Evolutionary conservation across 352 stramenopile genomes (phyloP).

Genomic region (Phytophthora niederhauseri): DNA sequence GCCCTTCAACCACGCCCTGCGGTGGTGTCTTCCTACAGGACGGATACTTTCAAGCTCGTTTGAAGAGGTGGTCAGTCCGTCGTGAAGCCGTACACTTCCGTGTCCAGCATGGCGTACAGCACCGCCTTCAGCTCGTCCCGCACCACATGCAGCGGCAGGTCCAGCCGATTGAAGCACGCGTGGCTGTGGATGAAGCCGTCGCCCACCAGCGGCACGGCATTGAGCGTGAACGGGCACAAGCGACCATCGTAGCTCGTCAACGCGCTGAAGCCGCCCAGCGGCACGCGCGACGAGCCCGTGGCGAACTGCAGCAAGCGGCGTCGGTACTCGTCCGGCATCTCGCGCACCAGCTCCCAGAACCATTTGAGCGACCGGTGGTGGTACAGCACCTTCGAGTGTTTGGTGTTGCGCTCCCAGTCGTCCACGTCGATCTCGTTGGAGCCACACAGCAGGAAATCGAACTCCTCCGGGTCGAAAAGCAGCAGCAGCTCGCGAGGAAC

Average conservation of each 20-base stretch:
- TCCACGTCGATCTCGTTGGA: constrained; percentile 93
- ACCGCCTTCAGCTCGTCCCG: constrained; percentile 74
- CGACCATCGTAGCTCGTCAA: constrained; percentile 61
- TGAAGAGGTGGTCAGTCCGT: constrained; percentile 35
- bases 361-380: constrained; percentile 29
- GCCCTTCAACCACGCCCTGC: background rate
- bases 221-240: constrained; percentile 60
- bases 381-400: constrained; percentile 35
- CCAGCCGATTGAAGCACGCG: constrained; percentile 86
- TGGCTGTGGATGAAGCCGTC: constrained; percentile 56
- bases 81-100: constrained; percentile 66
- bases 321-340: constrained; percentile 52
- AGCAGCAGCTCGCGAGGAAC: constrained; percentile 91
- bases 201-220: constrained; percentile 37
- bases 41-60: background rate
- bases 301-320: constrained; percentile 60
- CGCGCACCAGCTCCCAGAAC: constrained; percentile 79
- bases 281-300: constrained; percentile 61
- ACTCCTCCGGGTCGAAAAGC: constrained; percentile 96
- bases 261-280: constrained; percentile 47
- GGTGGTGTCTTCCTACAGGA: background rate
- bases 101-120: constrained; percentile 52
- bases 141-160: constrained; percentile 93
- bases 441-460: constrained; percentile 95
- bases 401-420: constrained; percentile 92